Percentiles rank a stretch among this genome's conserved stretches.
Evolutionary conservation across 306 rosid genomes (phyloP).

Genomic region (apple (Malus domestica)): DNA sequence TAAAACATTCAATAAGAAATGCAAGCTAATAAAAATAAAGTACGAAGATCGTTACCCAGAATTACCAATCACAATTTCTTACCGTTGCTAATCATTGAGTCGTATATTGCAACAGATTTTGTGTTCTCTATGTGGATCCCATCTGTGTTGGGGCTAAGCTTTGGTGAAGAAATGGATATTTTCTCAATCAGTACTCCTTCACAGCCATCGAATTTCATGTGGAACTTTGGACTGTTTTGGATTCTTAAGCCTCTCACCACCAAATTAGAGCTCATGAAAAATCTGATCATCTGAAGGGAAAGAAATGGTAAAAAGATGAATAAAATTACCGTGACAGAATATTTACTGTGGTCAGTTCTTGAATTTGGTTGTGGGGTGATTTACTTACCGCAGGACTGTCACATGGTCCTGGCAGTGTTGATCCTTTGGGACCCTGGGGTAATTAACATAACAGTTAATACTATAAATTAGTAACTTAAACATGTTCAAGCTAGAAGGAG

Average conservation of each 20-base stretch:
- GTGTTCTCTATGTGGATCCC: constrained; percentile 86
- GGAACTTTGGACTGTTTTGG: constrained; percentile 81
- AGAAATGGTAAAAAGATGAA: neutral
- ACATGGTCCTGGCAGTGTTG: constrained; percentile 70
- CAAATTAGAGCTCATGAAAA: constrained; percentile 87
- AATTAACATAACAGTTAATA: neutral
- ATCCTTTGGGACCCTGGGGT: constrained; percentile 65
- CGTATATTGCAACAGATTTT: constrained; percentile 51
- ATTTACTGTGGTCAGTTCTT: neutral
- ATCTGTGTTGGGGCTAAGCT: constrained; percentile 94
- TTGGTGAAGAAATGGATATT: constrained; percentile 73
- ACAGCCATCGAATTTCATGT: constrained; percentile 87
- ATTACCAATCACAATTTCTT: neutral
- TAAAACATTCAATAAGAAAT: neutral
- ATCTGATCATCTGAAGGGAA: constrained; percentile 56
- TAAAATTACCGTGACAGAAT: neutral
- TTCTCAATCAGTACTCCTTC: constrained; percentile 63
- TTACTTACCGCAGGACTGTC: constrained; percentile 81
- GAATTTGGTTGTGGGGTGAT: neutral
- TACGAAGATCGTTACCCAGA: neutral
- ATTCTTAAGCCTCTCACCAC: constrained; percentile 52
- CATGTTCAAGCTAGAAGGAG: neutral
- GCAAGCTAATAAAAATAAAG: neutral
- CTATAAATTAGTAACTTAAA: neutral
- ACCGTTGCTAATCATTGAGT: constrained; percentile 83